phyloP scores from a whole-genome alignment of 805 yeast genomes.

The Ogataea allantospora region DNA sequence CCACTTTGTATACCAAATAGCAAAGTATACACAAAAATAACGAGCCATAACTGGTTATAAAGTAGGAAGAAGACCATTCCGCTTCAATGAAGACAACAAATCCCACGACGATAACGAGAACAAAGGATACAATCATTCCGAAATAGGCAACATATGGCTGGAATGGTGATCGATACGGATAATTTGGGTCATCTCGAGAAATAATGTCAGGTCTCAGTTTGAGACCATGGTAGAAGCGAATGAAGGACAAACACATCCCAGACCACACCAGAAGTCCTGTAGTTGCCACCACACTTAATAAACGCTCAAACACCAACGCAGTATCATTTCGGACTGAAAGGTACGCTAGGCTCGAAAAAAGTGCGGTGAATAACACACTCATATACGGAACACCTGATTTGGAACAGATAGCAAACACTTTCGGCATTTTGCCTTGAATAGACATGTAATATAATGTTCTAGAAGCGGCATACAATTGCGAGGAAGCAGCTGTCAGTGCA shows the following conservation, averaged over 20 bases:
- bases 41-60: slow-evolving; percentile 55
- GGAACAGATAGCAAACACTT: slow-evolving; percentile 56
- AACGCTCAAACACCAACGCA: slow-evolving; percentile 60
- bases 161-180: slow-evolving; percentile 54
- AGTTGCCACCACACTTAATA: slow-evolving; percentile 67
- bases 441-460: slow-evolving; percentile 56
- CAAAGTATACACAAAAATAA: slow-evolving; percentile 43
- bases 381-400: slow-evolving; percentile 68
- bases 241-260: slow-evolving; percentile 56
- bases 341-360: slow-evolving; percentile 60
- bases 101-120: slow-evolving; percentile 47
- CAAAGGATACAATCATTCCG: slow-evolving; percentile 44
- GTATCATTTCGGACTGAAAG: slow-evolving; percentile 58
- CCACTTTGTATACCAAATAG: slow-evolving; percentile 49
- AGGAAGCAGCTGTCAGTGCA: slow-evolving; percentile 56
- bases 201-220: slow-evolving; percentile 55
- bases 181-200: slow-evolving; percentile 50
- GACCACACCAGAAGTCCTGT: slow-evolving; percentile 80
- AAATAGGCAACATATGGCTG: slow-evolving; percentile 54
- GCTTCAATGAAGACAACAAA: slow-evolving; percentile 48
- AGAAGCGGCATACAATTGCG: slow-evolving; percentile 61
- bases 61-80: slow-evolving; percentile 49
- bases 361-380: slow-evolving; percentile 63
- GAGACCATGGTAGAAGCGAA: slow-evolving; percentile 54
- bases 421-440: slow-evolving; percentile 59